Evolutionary conservation across 2,329 filamentous ascomycete genomes (phyloP).

Genomic region (Trichoderma asperellum): DNA sequence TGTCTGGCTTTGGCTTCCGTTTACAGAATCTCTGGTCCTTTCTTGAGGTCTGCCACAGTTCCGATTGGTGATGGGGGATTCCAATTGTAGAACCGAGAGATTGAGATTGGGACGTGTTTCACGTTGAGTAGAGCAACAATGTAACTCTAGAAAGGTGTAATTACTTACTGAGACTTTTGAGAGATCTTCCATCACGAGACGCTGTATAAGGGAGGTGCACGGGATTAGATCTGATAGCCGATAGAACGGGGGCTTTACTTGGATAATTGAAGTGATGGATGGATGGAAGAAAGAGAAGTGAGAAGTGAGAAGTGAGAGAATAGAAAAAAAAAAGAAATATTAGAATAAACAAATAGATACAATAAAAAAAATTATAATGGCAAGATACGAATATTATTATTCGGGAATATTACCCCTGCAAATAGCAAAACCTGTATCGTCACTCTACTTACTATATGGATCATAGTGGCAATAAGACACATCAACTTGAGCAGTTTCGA

Average conservation of each 20-base stretch:
- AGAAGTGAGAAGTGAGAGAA: not conserved
- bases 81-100: not conserved
- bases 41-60: not conserved
- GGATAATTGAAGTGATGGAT: not conserved
- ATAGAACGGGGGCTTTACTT: not conserved
- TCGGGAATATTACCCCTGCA: not conserved
- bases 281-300: not conserved
- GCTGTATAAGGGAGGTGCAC: not conserved
- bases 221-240: slow-evolving; percentile 16
- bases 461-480: not conserved
- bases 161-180: not conserved
- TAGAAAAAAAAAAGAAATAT: not conserved
- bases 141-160: not conserved
- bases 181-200: slow-evolving; percentile 7
- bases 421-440: not conserved
- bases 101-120: not conserved
- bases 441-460: not conserved
- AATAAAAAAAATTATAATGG: not conserved
- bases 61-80: not conserved
- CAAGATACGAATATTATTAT: not conserved
- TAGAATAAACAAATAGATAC: not conserved
- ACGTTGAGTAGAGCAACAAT: not conserved
- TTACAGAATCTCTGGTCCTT: not conserved
- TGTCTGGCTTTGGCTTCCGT: not conserved
- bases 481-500: not conserved